These are phyloP conservation scores for Lichtheimia hyalospora DNA, from an alignment of 371 early-diverging fungal genomes.

Conservation along the genomic window DNA sequence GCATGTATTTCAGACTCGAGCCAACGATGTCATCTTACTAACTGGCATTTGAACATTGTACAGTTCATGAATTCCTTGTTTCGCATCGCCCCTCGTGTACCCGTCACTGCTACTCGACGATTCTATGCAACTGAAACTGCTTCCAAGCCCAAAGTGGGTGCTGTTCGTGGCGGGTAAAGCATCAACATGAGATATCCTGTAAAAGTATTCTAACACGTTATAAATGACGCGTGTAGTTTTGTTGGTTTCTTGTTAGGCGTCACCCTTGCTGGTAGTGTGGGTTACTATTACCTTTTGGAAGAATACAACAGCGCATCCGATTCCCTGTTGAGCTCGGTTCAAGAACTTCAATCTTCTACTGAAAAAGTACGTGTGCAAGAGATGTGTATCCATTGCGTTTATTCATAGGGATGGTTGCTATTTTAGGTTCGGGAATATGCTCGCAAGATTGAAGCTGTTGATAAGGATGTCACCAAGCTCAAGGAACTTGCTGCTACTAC, in stretches of 20 bases:
- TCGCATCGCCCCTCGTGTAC: slow-evolving; percentile 22
- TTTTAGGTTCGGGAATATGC: slow-evolving; percentile 73
- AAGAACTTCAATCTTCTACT: slow-evolving; percentile 76
- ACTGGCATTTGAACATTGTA: no score
- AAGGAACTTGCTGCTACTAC: slow-evolving; percentile 59
- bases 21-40: no score
- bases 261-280: slow-evolving; percentile 71
- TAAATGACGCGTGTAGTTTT: slow-evolving; percentile 35
- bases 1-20: no score
- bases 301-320: slow-evolving; percentile 77
- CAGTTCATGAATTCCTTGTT: slow-evolving; percentile 27
- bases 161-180: slow-evolving; percentile 32
- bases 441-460: slow-evolving; percentile 72
- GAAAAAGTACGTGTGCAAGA: slow-evolving; percentile 49
- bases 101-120: slow-evolving; percentile 5
- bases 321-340: slow-evolving; percentile 69
- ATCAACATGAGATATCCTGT: no score
- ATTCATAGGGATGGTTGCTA: not conserved
- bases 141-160: slow-evolving; percentile 25
- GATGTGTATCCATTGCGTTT: not conserved
- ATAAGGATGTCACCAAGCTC: slow-evolving; percentile 62
- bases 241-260: slow-evolving; percentile 82
- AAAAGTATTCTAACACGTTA: not conserved
- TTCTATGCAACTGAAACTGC: slow-evolving; percentile 16
- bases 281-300: slow-evolving; percentile 79